Evolutionary conservation across 129 eudicot species (phyloP).

Genomic region (Helichrysum umbraculigerum): DNA sequence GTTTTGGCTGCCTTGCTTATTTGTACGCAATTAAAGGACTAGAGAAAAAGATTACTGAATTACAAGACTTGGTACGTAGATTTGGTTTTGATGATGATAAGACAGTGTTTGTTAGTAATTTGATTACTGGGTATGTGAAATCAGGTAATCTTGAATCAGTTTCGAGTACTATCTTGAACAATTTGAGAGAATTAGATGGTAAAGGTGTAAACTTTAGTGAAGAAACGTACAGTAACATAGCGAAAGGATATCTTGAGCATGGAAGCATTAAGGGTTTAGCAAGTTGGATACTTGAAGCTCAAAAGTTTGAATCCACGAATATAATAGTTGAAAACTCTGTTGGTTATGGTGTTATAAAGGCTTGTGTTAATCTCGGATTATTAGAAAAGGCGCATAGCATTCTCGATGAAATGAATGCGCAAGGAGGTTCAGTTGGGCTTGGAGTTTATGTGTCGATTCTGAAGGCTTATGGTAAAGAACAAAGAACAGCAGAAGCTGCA

Average conservation of each 20-base stretch:
- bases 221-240: slow-evolving; percentile 52
- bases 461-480: slow-evolving; percentile 77
- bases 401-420: slow-evolving; percentile 87
- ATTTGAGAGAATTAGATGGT: slow-evolving; percentile 43
- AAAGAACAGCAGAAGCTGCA: slow-evolving; percentile 88
- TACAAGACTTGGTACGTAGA: slow-evolving; percentile 51
- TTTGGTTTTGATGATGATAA: slow-evolving; percentile 48
- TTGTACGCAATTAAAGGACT: slow-evolving; percentile 85
- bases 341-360: slow-evolving; percentile 71
- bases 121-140: slow-evolving; percentile 69
- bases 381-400: slow-evolving; percentile 74
- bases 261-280: slow-evolving; percentile 65
- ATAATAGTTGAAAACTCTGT: slow-evolving; percentile 51
- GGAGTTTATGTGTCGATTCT: slow-evolving; percentile 86
- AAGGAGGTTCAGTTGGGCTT: slow-evolving; percentile 66
- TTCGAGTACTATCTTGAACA: slow-evolving; percentile 44
- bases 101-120: slow-evolving; percentile 41
- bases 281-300: slow-evolving; percentile 66
- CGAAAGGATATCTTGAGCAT: slow-evolving; percentile 54
- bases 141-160: slow-evolving; percentile 51
- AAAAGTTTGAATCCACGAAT: slow-evolving; percentile 50
- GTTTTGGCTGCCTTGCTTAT: slow-evolving; percentile 81
- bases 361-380: slow-evolving; percentile 69
- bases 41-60: slow-evolving; percentile 54
- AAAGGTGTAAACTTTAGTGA: slow-evolving; percentile 38